A percentile compares a stretch with the other conserved stretches of the same genome.
Conservation (phyloP, 805 yeast species). For the Zygotorulaspora chibaensis region DNA sequence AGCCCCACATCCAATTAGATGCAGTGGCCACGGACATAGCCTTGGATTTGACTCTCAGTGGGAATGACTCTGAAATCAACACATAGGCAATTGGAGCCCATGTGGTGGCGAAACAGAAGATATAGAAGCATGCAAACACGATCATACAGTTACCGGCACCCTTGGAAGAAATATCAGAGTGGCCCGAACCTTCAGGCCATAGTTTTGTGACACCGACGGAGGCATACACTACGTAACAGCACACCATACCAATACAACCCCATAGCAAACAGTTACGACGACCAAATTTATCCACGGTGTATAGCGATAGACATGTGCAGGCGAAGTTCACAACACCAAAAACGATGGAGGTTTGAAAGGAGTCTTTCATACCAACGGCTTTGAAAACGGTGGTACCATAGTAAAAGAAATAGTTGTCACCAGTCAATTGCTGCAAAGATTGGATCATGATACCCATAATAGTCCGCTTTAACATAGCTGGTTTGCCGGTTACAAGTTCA, state of each 20-base stretch:
- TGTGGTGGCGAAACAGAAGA: conserved; percentile 70
- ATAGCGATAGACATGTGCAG: conserved; percentile 51
- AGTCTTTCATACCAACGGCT: conserved; percentile 57
- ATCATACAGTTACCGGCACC: conserved; percentile 70
- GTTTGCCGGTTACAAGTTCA: conserved; percentile 63
- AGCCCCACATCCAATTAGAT: conserved; percentile 65
- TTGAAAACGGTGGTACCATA: conserved; percentile 61
- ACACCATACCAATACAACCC: conserved; percentile 49
- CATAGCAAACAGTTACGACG: conserved; percentile 46
- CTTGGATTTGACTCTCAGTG: conserved; percentile 63
- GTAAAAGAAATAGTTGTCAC: conserved; percentile 67
- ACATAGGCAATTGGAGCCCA: conserved; percentile 75
- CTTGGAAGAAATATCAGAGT: conserved; percentile 33
- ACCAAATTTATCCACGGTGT: conserved; percentile 53
- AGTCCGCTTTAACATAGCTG: conserved; percentile 49
- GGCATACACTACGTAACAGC: conserved; percentile 49
- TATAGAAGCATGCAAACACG: conserved; percentile 65
- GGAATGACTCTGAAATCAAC: conserved; percentile 66
- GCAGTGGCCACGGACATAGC: conserved; percentile 60
- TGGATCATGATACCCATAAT: conserved; percentile 54
- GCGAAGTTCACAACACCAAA: conserved; percentile 60
- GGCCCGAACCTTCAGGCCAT: conserved; percentile 37
- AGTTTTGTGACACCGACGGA: conserved; percentile 56
- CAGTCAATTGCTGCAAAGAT: conserved; percentile 67
- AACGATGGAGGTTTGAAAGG: conserved; percentile 57